Base-by-base conservation (phyloP, 345 rosid species). In the Eucalyptus pumila region DNA sequence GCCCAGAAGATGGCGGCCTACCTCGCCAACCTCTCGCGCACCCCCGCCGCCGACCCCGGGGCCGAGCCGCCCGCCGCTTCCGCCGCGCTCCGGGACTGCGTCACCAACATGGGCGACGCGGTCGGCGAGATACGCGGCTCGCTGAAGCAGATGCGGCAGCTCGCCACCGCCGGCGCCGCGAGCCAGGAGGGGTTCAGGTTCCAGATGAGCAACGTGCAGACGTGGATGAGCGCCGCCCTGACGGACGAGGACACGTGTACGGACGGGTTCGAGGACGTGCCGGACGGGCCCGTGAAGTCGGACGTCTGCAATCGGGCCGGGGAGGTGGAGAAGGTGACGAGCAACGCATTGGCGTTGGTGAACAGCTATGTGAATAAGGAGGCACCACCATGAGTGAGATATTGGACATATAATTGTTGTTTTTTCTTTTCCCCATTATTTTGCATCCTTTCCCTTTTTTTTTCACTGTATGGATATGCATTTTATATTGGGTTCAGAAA, bases 141-240 rank as follows among this genome's bases (percentile, higher is more conserved):
- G 50, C 89, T 96, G 21, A 92, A 88, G 87, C 97, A 95, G 95
- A 94, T 97, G 92, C 88, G 94, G 13, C 92, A 89, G 88, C 88
- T 95, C 15, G 85, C 47, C 44, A 1, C 7, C 21, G 47, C 50
- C 26, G 52, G 72, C 50, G 87, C 30, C 69, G 17, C 23, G 23
- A 88, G 92, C 9, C 90, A 91, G 87, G 94, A 93, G 88, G 87
- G 93, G 85, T 94, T 97, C 88, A 89, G 93, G 93, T 94, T 95
- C 90, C 94, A 92, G 90, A 92, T 96, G 94, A 93, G 95, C 69
- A 96, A 97, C 89, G 97, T 97, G 48, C 92, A 95, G 91, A 96
- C 98, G 87, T 97, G 99, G 99, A 95, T 97, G 93, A 96, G 99
- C 92, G 96, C 99, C 3, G 97, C 99, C 34, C 86, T 96, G 91